A percentile compares a stretch with the other conserved stretches of the same genome.
phyloP scores from a whole-genome alignment of 768 basidiomycete genomes.

The Lactarius trivialis region DNA sequence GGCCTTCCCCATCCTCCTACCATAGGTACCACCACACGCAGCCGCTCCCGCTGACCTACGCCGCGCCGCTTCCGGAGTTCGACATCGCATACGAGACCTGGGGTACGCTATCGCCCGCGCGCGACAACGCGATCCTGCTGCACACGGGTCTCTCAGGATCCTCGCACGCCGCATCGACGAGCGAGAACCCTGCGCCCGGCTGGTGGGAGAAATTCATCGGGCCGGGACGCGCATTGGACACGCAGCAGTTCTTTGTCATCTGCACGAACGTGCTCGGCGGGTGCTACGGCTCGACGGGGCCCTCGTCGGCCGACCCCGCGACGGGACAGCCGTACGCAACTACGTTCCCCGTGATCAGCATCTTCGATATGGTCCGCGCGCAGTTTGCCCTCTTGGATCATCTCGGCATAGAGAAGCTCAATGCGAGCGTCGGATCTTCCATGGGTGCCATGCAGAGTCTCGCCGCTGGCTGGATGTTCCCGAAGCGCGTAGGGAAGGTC shows the following conservation, averaged over 20 bases:
- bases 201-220: slow-evolving; percentile 99
- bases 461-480: slow-evolving; percentile 89
- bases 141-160: slow-evolving; percentile 96
- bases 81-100: slow-evolving; percentile 97
- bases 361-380: slow-evolving; percentile 96
- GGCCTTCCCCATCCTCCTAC: slow-evolving; percentile 73
- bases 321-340: slow-evolving; percentile 78
- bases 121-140: slow-evolving; percentile 87
- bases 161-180: slow-evolving; percentile 85
- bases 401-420: slow-evolving; percentile 75
- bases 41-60: slow-evolving; percentile 61
- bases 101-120: slow-evolving; percentile 74
- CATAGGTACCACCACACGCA: slow-evolving; percentile 52
- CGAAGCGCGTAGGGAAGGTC: slow-evolving; percentile 81
- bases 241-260: slow-evolving; percentile 83
- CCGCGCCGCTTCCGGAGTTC: slow-evolving; percentile 54
- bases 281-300: slow-evolving; percentile 96
- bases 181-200: slow-evolving; percentile 69
- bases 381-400: slow-evolving; percentile 84
- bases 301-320: slow-evolving; percentile 70
- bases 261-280: slow-evolving; percentile 97
- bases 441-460: slow-evolving; percentile 99
- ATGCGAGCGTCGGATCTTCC: slow-evolving; percentile 89
- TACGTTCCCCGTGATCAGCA: slow-evolving; percentile 81
- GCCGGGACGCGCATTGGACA: slow-evolving; percentile 90